Evolutionary conservation across 768 basidiomycete genomes (phyloP), one percentile per base, ranked within the genome.

Genomic region (Phaeotremella fagi): DNA sequence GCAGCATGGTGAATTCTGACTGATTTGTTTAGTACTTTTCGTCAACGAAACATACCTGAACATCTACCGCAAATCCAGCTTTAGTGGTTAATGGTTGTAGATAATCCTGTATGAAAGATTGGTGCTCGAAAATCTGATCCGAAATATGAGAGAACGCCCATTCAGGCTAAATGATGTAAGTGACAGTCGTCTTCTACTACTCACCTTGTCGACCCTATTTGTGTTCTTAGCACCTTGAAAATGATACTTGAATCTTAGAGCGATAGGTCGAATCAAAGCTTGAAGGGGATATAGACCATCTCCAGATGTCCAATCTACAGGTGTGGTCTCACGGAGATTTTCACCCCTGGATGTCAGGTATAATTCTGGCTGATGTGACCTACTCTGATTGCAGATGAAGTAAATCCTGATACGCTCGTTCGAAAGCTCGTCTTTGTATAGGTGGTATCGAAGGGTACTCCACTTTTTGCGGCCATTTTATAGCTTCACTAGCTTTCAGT

Each of bases 141-240:
- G 88, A 79, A 22, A 98, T 78, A 71, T 97, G 88, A 2, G 90
- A 85, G 70, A 98, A 88, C 66, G 89, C 97, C 89, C 92, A 98
- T 73, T 98, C 95, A 1, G 95, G 94, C 90, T 94, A 66, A 22
- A 52, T 7, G 28, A 23, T 29, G 36, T 24, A 25, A 9, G 27
- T 14, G 14, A 43, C 43, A n/a, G n/a, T 23, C 45, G 47, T 28
- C 50, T 33, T 7, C 9, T 14, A 20, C 37, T 51, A 53, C 68
- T 16, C 47, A 87, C 91, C 82, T 97, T 98, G 76, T 98, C 94
- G 9, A 90, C 73, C 47, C 88, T 80, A 73, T 97, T 99, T 0
- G 95, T 99, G 60, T 83, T 82, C 29, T 90, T 79, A 16, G 82
- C 79, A 0, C 87, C 83, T 52, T 97, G 90, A 57, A 98, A 98